Conservation (phyloP, 225 moss, liverwort and hornwort species). For the Lunularia cruciata region DNA sequence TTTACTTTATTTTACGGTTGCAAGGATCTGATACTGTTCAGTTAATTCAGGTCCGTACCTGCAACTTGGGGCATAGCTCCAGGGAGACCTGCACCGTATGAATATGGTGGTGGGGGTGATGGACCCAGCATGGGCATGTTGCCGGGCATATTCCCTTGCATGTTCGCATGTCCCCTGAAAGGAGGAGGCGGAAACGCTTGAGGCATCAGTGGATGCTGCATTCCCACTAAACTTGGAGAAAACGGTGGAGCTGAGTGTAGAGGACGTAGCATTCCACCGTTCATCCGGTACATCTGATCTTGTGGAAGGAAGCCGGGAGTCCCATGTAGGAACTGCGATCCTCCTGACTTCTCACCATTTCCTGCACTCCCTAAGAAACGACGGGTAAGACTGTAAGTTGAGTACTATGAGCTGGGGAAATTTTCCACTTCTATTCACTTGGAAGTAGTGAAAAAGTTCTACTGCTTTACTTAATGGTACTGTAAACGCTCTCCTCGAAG, state of each 20-base stretch:
- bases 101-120: conserved; percentile 42
- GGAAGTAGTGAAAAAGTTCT: too few species aligned
- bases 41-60: too few species aligned
- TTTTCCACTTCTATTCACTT: too few species aligned
- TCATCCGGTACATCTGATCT: conserved; percentile 73
- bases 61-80: conserved; percentile 45
- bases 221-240: conserved; percentile 55
- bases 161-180: conserved; percentile 35
- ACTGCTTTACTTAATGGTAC: too few species aligned
- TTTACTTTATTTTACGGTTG: too few species aligned
- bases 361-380: conserved; percentile 50
- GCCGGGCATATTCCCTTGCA: conserved; percentile 33
- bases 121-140: conserved; percentile 37
- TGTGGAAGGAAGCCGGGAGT: conserved; percentile 54
- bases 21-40: too few species aligned
- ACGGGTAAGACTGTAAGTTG: too few species aligned
- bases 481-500: too few species aligned
- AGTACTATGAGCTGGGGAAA: too few species aligned
- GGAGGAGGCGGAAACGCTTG: conserved; percentile 45
- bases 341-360: conserved; percentile 52
- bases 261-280: conserved; percentile 54
- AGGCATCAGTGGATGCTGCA: conserved; percentile 66
- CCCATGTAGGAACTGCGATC: conserved; percentile 42
- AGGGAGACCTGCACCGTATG: conserved; percentile 45
- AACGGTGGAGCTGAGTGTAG: conserved; percentile 60